Conservation (phyloP, 768 basidiomycete genomes). For the Exsudoporus frostii region DNA sequence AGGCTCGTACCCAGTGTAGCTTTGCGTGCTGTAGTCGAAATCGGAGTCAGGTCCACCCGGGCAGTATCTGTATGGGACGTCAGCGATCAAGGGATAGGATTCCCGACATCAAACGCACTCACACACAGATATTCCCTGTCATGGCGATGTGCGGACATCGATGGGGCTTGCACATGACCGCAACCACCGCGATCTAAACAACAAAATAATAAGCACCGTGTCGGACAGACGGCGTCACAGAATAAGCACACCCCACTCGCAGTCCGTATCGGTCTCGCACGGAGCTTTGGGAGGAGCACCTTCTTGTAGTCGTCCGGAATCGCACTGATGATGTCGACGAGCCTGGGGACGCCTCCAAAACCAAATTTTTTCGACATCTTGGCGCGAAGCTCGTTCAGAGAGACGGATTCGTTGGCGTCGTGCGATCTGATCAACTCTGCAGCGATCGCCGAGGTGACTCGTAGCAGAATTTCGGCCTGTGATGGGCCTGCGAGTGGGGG, state of each 20-base stretch:
- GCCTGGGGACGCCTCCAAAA: conserved; percentile 81
- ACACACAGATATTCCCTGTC: conserved; percentile 99
- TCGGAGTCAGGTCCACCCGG: conserved; percentile 99
- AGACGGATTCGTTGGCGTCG: conserved; percentile 71
- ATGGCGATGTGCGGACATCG: conserved; percentile 99
- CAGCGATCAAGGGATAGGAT: conserved; percentile 3
- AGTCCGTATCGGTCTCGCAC: conserved; percentile 91
- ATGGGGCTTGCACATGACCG: conserved; percentile 99
- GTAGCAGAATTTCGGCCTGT: conserved; percentile 85
- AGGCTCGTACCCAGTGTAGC: conserved; percentile 92
- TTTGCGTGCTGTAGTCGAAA: conserved; percentile 98
- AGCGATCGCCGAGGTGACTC: conserved; percentile 93
- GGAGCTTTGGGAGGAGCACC: conserved; percentile 81
- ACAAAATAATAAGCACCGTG: not conserved
- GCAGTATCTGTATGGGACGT: conserved; percentile 64
- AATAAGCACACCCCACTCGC: conserved; percentile 78
- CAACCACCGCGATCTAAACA: conserved; percentile 90
- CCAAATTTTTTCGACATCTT: conserved; percentile 89
- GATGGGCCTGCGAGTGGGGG: conserved; percentile 53
- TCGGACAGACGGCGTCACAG: not conserved
- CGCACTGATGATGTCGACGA: conserved; percentile 97
- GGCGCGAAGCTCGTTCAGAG: conserved; percentile 83
- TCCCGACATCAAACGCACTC: conserved; percentile 27
- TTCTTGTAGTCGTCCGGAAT: conserved; percentile 98
- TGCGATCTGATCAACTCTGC: conserved; percentile 89